Base-by-base conservation (phyloP, 1,284 basidiomycete genomes). In the Volvariella surrecta region DNA sequence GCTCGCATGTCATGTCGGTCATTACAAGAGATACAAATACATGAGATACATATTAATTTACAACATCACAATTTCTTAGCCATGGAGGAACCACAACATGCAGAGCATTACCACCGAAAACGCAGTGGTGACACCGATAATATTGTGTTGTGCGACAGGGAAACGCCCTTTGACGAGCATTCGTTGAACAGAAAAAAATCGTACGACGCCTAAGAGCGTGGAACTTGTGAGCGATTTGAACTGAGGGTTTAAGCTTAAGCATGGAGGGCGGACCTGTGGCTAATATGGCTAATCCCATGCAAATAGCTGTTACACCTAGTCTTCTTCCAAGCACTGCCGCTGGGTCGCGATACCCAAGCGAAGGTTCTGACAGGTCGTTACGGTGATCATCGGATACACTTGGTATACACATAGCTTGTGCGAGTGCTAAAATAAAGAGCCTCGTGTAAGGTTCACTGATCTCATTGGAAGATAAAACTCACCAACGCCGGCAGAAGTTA, bases 131-230 rank as follows among this genome's bases (percentile, higher is more conserved):
- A 79, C 66, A 17, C 71, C 51, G 1, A 62, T 63, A 0, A 73
- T 62, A 3, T 65, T 63, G 2, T 68, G 44, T 2, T 76, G 65
- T 10, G 77, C 74, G 10, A 70, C 73, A 4, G 79, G 79, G 53
- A 77, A 82, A 28, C 66, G 57, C 7, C 79, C 79, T 30, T 64
- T 64, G 0, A 70, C 66, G 39, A 82, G 61, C 2, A 75, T 69
- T 6, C 61, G 56, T 54, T 82, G 79, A 2, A 81, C 57, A 4
- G 62, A 53, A 55, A 80, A 82, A 54, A 76, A 82, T 4, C 79
- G 67, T 7, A 56, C 49, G 2, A 71, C 58, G 13, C 79, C 79
- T 77, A 19, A 11, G 11, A 11, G 24, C 6, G 11, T 28, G 24
- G 6, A 6, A 28, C 6, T 11, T 28, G 24, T 39, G 16, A 42